These are phyloP conservation scores for Spizellomyces punctatus DNA, from an alignment of 192 early-diverging fungal species.

Conservation along the genomic window DNA sequence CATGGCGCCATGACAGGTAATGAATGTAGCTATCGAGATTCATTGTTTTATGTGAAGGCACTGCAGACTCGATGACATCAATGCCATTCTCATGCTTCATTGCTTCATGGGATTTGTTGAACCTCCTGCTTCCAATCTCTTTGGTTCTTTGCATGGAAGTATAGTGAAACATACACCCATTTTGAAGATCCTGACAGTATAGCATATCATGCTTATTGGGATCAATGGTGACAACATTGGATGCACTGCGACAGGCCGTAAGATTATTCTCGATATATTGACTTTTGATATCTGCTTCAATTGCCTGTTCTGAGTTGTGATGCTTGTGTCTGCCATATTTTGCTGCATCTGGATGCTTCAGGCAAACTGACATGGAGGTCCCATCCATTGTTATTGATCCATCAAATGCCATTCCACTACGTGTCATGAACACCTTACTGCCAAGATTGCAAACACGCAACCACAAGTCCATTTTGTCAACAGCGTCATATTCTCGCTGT, in stretches of 20 bases:
- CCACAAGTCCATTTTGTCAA: too few species aligned
- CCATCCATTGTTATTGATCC: constrained; percentile 9
- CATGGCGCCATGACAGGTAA: neutral
- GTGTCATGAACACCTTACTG: constrained; percentile 9
- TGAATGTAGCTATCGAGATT: neutral
- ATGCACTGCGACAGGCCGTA: neutral
- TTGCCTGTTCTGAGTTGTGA: neutral
- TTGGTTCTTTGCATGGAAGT: constrained; percentile 9
- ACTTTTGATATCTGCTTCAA: neutral
- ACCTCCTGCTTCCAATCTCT: neutral
- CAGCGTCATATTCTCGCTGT: too few species aligned
- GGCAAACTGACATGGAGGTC: neutral
- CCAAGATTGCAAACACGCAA: constrained; percentile 4
- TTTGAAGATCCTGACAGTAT: constrained; percentile 9
- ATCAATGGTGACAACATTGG: constrained; percentile 14
- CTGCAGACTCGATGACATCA: neutral
- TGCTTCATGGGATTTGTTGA: neutral
- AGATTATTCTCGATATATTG: constrained; percentile 18
- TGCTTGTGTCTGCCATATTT: neutral
- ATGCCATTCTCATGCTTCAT: neutral
- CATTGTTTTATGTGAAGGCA: constrained; percentile 18
- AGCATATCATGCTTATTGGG: constrained; percentile 24
- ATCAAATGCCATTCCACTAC: neutral
- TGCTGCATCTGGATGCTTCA: neutral
- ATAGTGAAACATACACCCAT: neutral